Percentiles rank a stretch among this genome's conserved stretches.
phyloP scores from a whole-genome alignment of 1,139 yeast species.

The Pichia sp. region DNA sequence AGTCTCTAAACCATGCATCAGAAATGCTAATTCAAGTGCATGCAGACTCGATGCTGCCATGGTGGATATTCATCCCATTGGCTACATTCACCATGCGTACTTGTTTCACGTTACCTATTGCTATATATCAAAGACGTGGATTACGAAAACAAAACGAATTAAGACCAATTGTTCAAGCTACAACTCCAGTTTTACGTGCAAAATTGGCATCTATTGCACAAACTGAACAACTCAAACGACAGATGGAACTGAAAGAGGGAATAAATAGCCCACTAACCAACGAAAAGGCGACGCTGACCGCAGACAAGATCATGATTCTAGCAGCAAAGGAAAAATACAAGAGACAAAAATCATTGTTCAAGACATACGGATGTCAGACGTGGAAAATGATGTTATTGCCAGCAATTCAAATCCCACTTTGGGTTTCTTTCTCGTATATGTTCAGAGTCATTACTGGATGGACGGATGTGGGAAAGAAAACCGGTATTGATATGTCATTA shows the following conservation, averaged over 20 bases:
- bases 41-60: conserved; percentile 61
- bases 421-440: conserved; percentile 77
- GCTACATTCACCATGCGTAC: conserved; percentile 67
- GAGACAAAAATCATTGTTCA: conserved; percentile 68
- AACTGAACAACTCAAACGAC: conserved; percentile 32
- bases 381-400: conserved; percentile 81
- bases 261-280: conserved; percentile 18
- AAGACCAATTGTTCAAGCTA: conserved; percentile 68
- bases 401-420: conserved; percentile 80
- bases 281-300: conserved; percentile 50
- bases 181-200: conserved; percentile 70
- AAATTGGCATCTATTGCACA: conserved; percentile 62
- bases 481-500: conserved; percentile 48
- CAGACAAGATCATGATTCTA: conserved; percentile 73
- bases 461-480: conserved; percentile 50
- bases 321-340: conserved; percentile 76
- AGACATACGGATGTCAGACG: conserved; percentile 63
- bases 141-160: conserved; percentile 68
- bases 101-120: conserved; percentile 72
- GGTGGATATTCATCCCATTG: conserved; percentile 81
- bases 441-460: conserved; percentile 78
- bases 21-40: conserved; percentile 46
- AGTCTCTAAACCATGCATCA: conserved; percentile 22
- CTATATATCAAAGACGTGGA: conserved; percentile 67
- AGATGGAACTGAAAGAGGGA: neutral